phyloP scores from a whole-genome alignment of 192 early-diverging fungal genomes.

The Gryganskiella cystojenkinii region DNA sequence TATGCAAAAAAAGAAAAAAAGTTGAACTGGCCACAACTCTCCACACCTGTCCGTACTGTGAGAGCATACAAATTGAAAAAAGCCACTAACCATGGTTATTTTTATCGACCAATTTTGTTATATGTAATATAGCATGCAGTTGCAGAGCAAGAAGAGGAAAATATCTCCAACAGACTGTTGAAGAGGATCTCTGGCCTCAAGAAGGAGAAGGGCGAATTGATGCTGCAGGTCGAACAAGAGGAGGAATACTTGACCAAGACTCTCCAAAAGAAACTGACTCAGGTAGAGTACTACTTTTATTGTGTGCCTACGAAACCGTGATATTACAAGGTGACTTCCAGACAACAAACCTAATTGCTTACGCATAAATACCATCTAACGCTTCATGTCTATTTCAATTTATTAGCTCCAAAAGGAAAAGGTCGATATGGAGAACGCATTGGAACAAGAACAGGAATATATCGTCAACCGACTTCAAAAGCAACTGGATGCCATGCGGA shows the following conservation, averaged over 20 bases:
- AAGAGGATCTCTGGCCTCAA: constrained; percentile 79
- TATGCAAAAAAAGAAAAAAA: neutral
- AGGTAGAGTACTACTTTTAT: too few species aligned
- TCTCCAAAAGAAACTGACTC: constrained; percentile 76
- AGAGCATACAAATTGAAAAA: too few species aligned
- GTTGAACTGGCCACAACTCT: neutral
- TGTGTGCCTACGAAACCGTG: too few species aligned
- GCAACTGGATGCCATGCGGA: constrained; percentile 70
- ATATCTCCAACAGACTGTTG: constrained; percentile 79
- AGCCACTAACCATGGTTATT: too few species aligned
- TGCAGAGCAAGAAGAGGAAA: constrained; percentile 78
- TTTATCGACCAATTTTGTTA: neutral
- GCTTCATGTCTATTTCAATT: too few species aligned
- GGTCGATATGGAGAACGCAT: constrained; percentile 86
- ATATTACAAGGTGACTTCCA: too few species aligned
- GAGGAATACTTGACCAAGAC: constrained; percentile 86
- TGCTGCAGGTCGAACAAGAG: constrained; percentile 82
- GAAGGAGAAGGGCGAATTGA: constrained; percentile 82
- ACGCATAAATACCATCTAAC: too few species aligned
- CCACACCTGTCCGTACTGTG: neutral
- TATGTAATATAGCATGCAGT: constrained; percentile 55
- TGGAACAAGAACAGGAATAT: constrained; percentile 94
- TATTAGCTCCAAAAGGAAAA: constrained; percentile 91
- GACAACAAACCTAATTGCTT: too few species aligned
- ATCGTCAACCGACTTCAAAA: constrained; percentile 91